A percentile compares a stretch with the other conserved stretches of the same genome.
These are phyloP conservation scores for Casuarina glauca DNA, from an alignment of 306 rosid species.

Conservation along the genomic window DNA sequence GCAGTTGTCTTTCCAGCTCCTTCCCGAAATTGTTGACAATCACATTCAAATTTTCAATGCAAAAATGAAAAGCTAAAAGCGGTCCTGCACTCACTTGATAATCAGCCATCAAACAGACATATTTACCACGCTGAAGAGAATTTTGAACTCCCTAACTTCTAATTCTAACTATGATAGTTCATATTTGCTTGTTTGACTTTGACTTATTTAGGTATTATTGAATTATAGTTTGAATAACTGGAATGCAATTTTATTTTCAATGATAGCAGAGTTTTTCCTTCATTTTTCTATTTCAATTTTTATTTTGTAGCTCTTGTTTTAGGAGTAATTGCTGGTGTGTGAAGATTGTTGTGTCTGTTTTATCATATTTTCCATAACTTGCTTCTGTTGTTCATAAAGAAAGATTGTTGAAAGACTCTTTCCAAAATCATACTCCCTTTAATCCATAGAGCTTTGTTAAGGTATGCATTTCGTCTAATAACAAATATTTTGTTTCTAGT, in stretches of 20 bases:
- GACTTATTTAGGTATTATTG: not conserved
- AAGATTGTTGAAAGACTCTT: too few species aligned
- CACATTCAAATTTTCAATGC: slow-evolving; percentile 24
- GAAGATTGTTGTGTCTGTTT: not conserved
- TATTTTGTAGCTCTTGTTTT: not conserved
- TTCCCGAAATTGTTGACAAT: slow-evolving; percentile 2
- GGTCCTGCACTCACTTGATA: slow-evolving; percentile 55
- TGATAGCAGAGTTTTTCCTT: not conserved
- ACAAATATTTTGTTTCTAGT: too few species aligned
- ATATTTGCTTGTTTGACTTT: not conserved
- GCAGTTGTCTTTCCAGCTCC: not conserved
- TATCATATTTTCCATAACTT: not conserved
- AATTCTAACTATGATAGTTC: not conserved
- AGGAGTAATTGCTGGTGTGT: not conserved
- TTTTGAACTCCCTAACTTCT: slow-evolving; percentile 34
- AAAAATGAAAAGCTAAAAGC: slow-evolving; percentile 82
- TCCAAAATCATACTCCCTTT: too few species aligned
- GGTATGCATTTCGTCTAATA: too few species aligned
- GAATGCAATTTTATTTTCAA: not conserved
- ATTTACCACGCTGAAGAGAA: slow-evolving; percentile 73
- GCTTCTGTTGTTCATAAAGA: too few species aligned
- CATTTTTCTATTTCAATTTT: not conserved
- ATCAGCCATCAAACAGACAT: slow-evolving; percentile 47
- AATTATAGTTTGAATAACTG: not conserved
- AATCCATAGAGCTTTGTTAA: too few species aligned